These are phyloP conservation scores for Sphagnum tenellum DNA, from an alignment of 225 moss, liverwort and hornwort genomes.

Conservation along the genomic window DNA sequence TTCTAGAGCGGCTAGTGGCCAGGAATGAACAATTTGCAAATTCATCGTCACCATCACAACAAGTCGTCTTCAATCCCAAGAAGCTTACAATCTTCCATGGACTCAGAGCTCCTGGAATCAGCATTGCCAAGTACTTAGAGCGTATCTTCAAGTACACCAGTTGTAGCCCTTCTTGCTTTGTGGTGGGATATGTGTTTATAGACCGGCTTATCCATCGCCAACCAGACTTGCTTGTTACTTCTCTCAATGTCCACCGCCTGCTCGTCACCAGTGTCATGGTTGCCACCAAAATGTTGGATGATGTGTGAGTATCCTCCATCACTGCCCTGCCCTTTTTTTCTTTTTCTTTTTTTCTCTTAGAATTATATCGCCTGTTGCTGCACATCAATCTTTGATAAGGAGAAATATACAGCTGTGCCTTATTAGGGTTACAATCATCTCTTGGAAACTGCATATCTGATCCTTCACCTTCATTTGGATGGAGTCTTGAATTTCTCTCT, in stretches of 20 bases:
- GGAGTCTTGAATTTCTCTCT: no score
- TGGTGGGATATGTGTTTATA: conserved; percentile 44
- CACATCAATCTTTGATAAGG: no score
- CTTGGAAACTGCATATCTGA: no score
- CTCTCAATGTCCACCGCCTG: conserved; percentile 43
- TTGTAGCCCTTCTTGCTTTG: conserved; percentile 53
- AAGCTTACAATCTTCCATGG: conserved; percentile 51
- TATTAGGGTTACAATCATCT: no score
- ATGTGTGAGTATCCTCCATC: conserved; percentile 23
- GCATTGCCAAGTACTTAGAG: conserved; percentile 48
- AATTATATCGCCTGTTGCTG: no score
- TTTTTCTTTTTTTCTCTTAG: no score
- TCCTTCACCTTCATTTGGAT: no score
- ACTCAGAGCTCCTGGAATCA: conserved; percentile 37
- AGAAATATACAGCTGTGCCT: no score
- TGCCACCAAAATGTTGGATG: conserved; percentile 49
- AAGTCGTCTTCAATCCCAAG: conserved; percentile 21
- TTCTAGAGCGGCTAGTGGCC: conserved; percentile 37
- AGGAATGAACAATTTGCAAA: conserved; percentile 34
- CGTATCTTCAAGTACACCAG: conserved; percentile 49
- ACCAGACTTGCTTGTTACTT: conserved; percentile 40
- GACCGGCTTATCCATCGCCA: conserved; percentile 45
- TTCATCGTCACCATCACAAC: conserved; percentile 19
- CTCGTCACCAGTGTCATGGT: conserved; percentile 52
- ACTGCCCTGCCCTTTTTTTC: no score